Percentiles rank a stretch among this genome's conserved stretches.
Conservation (phyloP, 2,329 filamentous ascomycete species). For the Xylariaceae sp. region DNA sequence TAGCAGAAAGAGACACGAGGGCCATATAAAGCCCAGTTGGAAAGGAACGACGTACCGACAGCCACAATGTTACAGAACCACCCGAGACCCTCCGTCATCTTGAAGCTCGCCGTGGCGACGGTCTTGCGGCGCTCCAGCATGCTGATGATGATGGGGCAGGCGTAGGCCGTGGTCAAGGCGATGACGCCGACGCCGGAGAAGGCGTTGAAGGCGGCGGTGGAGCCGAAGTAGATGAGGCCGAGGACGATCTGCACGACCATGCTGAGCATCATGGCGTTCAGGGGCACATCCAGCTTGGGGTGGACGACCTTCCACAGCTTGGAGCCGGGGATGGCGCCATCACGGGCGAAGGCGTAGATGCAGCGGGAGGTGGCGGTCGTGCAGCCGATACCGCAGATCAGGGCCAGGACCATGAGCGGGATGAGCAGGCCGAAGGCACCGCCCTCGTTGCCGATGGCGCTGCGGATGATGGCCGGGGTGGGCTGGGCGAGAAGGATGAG, state of each 20-base stretch:
- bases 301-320: slow-evolving; percentile 59
- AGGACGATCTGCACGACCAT: slow-evolving; percentile 62
- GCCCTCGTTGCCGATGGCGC: slow-evolving; percentile 55
- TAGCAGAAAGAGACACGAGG: slow-evolving; percentile 18
- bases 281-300: slow-evolving; percentile 56
- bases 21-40: slow-evolving; percentile 1
- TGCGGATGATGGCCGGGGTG: slow-evolving; percentile 59
- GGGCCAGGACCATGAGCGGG: slow-evolving; percentile 60
- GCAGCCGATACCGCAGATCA: slow-evolving; percentile 66
- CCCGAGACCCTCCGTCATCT: slow-evolving; percentile 55
- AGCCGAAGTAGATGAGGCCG: slow-evolving; percentile 66
- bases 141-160: slow-evolving; percentile 61
- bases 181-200: slow-evolving; percentile 69
- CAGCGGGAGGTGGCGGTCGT: slow-evolving; percentile 65
- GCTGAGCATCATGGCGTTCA: slow-evolving; percentile 70
- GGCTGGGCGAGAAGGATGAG: slow-evolving; percentile 57
- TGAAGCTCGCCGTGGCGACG: slow-evolving; percentile 53
- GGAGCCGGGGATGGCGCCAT: slow-evolving; percentile 64
- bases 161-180: slow-evolving; percentile 64
- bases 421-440: slow-evolving; percentile 60
- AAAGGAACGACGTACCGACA: slow-evolving; percentile 45
- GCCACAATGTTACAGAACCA: slow-evolving; percentile 59
- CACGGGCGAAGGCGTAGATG: slow-evolving; percentile 66
- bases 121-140: slow-evolving; percentile 57
- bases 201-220: slow-evolving; percentile 65